Conservation (phyloP, 345 rosid species). For the Raphanus sativus region DNA sequence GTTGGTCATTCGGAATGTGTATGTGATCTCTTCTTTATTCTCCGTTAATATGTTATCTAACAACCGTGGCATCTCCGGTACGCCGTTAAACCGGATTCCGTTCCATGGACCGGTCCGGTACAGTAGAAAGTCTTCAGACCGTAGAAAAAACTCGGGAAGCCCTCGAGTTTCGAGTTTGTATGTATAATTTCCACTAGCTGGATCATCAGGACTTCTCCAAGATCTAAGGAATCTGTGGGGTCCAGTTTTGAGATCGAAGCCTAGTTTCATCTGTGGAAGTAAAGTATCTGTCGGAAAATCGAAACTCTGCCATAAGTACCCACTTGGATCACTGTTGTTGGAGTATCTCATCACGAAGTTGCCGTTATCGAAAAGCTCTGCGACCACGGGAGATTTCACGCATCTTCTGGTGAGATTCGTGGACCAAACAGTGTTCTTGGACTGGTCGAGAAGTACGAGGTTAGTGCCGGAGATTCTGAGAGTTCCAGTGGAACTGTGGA, state of each 20-base stretch:
- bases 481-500: conserved; percentile 46
- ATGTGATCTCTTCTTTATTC: conserved; percentile 40
- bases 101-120: conserved; percentile 66
- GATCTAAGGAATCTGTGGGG: conserved; percentile 49
- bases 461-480: conserved; percentile 42
- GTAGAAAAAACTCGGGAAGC: conserved; percentile 55
- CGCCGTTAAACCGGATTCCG: conserved; percentile 57
- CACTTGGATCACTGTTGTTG: not conserved
- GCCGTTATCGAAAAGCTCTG: conserved; percentile 58
- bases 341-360: conserved; percentile 59
- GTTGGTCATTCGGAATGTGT: conserved; percentile 39
- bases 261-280: conserved; percentile 68
- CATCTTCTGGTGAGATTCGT: conserved; percentile 32
- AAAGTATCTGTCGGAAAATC: conserved; percentile 70
- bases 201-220: conserved; percentile 57
- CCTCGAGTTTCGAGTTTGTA: conserved; percentile 58
- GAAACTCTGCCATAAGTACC: conserved; percentile 65
- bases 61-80: conserved; percentile 60
- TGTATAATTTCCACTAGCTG: conserved; percentile 49
- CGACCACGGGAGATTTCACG: conserved; percentile 39
- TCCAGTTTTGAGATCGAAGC: conserved; percentile 53
- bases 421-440: conserved; percentile 47
- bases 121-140: conserved; percentile 4
- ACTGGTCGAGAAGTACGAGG: conserved; percentile 42
- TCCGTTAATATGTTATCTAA: conserved; percentile 40